Conservation (phyloP, 331 rosid genomes). For the Malus hybrid region DNA sequence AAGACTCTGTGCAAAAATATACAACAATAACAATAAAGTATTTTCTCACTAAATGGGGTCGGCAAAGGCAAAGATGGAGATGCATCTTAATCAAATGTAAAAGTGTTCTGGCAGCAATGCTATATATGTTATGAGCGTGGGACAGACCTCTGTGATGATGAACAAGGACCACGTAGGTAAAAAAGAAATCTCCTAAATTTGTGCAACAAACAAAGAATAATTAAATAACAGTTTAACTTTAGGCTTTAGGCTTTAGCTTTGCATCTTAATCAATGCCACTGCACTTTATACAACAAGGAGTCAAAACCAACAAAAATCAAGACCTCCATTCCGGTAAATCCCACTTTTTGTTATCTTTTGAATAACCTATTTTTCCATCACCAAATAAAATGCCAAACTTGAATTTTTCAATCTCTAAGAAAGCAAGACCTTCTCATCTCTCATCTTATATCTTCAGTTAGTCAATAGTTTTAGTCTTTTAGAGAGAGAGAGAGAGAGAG, state of each 20-base stretch:
- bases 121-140: not conserved
- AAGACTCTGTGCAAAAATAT: too few relatives aligned
- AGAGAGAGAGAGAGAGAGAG: too few relatives aligned
- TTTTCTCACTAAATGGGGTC: too few relatives aligned
- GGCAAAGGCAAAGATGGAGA: too few relatives aligned
- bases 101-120: not conserved
- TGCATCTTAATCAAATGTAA: too few relatives aligned
- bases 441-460: too few relatives aligned
- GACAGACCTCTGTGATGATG: not conserved
- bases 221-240: not conserved
- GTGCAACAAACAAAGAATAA: slow-evolving; percentile 6
- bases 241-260: slow-evolving; percentile 33
- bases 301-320: slow-evolving; percentile 15
- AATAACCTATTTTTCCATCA: not conserved
- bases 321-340: slow-evolving; percentile 14
- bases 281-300: slow-evolving; percentile 47
- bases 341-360: slow-evolving; percentile 13
- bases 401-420: not conserved
- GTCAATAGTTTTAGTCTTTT: too few relatives aligned
- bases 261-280: slow-evolving; percentile 50
- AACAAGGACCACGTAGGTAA: slow-evolving; percentile 2
- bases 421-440: slow-evolving; percentile 12
- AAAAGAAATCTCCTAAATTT: slow-evolving; percentile 17
- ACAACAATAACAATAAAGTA: too few relatives aligned
- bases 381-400: not conserved